A percentile compares a stretch with the other conserved stretches of the same genome.
These are phyloP conservation scores for Fusarium sp. DNA, from an alignment of 2,329 filamentous ascomycete genomes.

Conservation along the genomic window DNA sequence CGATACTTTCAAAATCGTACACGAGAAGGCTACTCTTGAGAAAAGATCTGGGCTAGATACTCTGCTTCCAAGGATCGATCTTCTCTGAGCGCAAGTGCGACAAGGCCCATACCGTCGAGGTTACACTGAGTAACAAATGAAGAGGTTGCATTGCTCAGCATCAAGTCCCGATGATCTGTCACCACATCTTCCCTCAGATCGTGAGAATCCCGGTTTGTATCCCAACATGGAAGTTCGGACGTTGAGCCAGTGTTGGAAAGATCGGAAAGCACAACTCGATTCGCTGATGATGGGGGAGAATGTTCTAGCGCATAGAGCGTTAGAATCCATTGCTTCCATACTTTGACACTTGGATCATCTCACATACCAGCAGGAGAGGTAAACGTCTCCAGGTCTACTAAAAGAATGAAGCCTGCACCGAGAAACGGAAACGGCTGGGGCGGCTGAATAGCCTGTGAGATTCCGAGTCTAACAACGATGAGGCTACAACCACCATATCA, in stretches of 20 bases:
- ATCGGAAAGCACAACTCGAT: background rate
- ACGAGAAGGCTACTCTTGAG: too few species aligned
- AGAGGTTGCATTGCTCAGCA: background rate
- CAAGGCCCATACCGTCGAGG: background rate
- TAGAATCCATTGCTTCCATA: background rate
- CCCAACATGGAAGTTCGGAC: background rate
- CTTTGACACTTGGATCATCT: background rate
- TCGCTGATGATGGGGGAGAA: background rate
- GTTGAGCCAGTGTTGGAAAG: background rate
- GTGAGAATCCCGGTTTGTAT: background rate
- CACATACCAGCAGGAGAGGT: background rate
- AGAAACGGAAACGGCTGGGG: conserved; percentile 8
- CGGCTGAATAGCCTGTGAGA: conserved; percentile 11
- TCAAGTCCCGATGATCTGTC: background rate
- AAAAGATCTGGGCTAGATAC: too few species aligned
- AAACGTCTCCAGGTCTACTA: background rate
- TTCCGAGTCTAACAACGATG: background rate
- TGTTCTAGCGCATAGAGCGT: background rate
- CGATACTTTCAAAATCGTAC: too few species aligned
- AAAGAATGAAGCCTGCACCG: background rate
- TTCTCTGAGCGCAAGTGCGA: too few species aligned
- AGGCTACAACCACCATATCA: background rate
- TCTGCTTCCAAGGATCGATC: too few species aligned
- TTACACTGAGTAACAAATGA: background rate
- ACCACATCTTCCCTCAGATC: background rate